Base-by-base conservation (phyloP, 208 protist species). In the Crithidia brevicula region DNA sequence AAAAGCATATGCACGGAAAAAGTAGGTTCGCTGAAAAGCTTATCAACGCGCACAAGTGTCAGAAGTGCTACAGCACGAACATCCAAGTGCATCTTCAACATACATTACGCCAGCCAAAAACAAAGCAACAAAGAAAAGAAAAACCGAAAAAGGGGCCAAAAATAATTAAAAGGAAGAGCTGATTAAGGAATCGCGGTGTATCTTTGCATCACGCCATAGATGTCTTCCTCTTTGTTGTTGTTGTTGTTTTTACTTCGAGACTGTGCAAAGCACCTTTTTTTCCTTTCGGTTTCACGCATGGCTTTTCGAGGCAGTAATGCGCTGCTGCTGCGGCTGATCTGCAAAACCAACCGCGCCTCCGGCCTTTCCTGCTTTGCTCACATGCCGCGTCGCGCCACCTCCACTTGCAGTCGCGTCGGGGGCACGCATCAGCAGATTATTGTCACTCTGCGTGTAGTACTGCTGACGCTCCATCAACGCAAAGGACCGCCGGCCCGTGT, bases 371-470 rank as follows among this genome's bases (percentile, higher is more conserved):
- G 28, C 6, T n/a, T 63, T 63, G 8, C 43, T 52, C 4, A 40
- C 28, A 4, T 30, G 58, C 58, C 42, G 22, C 20, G 25, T n/a
- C 10, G n/a, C 43, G 16, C 58, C 28, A n/a, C 28, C 15, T 16
- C 2, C 25, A 40, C 15, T 20, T 23, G 16, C 54, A n/a, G 22
- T 25, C 15, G 43, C 3, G 2, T 50, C 58, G 11, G 77, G 63
- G 53, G 65, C 43, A n/a, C 52, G 20, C 51, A 76, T 78, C 4
- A 88, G 56, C 57, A 95, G 59, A 54, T 95, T 95, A 52, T 79
- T 78, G 53, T 95, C 90, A 64, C 86, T 95, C 77, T 93, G 87
- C 23, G 90, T 92, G 65, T 92, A 95, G 71, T 93, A 93, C 77
- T 92, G 87, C 57, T 95, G 90, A 8, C 90, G 80, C 61, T 92